Conservation (phyloP, 2,329 filamentous ascomycete species). For the Kalmusia sp. region DNA sequence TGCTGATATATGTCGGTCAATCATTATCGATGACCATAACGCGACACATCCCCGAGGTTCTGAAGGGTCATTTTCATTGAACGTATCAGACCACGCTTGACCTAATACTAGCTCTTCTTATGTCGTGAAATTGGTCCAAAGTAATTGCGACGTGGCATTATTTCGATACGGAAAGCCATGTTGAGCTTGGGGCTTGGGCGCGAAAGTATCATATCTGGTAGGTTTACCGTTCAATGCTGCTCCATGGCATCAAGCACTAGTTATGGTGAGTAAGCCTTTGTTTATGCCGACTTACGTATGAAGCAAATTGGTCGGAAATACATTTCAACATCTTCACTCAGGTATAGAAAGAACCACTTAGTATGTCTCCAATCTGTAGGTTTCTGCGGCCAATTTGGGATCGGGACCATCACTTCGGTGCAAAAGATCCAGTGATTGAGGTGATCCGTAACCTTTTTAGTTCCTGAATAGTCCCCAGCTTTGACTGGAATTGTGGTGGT, state of each 20-base stretch:
- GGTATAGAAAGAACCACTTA: constrained; percentile 30
- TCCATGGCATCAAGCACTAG: constrained; percentile 37
- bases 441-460: too few relatives aligned
- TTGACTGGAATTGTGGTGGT: too few relatives aligned
- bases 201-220: constrained; percentile 28
- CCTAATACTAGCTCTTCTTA: too few relatives aligned
- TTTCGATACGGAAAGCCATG: too few relatives aligned
- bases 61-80: too few relatives aligned
- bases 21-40: too few relatives aligned
- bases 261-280: neutral
- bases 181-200: constrained; percentile 30
- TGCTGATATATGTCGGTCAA: too few relatives aligned
- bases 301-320: constrained; percentile 42
- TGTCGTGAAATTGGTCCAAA: too few relatives aligned
- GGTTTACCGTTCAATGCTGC: constrained; percentile 34
- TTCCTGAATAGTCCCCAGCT: too few relatives aligned
- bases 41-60: too few relatives aligned
- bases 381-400: constrained; percentile 41
- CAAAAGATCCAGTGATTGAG: constrained; percentile 26
- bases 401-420: constrained; percentile 25
- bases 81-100: too few relatives aligned
- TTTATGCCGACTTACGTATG: constrained; percentile 31
- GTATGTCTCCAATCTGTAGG: constrained; percentile 30
- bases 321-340: constrained; percentile 35
- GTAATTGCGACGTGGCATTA: too few relatives aligned